phyloP scores from a whole-genome alignment of 2,329 filamentous ascomycete genomes.

The Dendryphion nanum region DNA sequence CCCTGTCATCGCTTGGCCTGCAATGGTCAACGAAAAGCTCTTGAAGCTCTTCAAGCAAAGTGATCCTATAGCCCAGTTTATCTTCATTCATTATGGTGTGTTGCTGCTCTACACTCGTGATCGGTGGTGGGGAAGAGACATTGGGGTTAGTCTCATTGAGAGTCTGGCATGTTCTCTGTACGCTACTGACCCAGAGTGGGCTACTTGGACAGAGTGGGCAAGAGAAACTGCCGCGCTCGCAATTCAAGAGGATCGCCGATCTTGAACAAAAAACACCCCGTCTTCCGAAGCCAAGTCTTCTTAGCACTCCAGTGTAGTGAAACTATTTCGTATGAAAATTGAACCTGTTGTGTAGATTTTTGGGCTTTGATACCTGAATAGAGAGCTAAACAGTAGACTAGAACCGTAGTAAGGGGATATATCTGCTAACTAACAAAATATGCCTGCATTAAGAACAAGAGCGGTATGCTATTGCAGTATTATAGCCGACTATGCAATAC shows the following conservation, averaged over 20 bases:
- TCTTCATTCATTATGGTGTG: slow-evolving; percentile 11
- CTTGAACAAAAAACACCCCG: no score
- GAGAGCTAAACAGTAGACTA: no score
- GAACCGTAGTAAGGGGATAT: no score
- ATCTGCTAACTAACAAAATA: background rate
- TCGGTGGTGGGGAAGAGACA: slow-evolving; percentile 7
- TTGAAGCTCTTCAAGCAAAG: slow-evolving; percentile 5
- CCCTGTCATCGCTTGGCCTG: slow-evolving; percentile 8
- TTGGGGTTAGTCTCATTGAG: slow-evolving; percentile 5
- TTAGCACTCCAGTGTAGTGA: no score
- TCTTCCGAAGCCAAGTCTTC: no score
- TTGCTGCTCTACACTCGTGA: slow-evolving; percentile 7
- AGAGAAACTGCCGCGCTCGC: slow-evolving; percentile 3
- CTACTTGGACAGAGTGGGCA: background rate
- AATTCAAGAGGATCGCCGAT: slow-evolving; percentile 2
- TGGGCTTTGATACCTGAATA: no score
- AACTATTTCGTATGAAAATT: no score
- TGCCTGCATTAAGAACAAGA: background rate
- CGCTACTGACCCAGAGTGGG: slow-evolving; percentile 6
- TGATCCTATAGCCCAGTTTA: slow-evolving; percentile 8
- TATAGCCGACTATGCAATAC: background rate
- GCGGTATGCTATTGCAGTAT: background rate
- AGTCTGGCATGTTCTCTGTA: slow-evolving; percentile 3
- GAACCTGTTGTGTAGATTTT: no score
- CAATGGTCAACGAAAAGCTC: slow-evolving; percentile 5